Evolutionary conservation across 768 basidiomycete species (phyloP).

Genomic region (Coprinellus aureogranulatus): DNA sequence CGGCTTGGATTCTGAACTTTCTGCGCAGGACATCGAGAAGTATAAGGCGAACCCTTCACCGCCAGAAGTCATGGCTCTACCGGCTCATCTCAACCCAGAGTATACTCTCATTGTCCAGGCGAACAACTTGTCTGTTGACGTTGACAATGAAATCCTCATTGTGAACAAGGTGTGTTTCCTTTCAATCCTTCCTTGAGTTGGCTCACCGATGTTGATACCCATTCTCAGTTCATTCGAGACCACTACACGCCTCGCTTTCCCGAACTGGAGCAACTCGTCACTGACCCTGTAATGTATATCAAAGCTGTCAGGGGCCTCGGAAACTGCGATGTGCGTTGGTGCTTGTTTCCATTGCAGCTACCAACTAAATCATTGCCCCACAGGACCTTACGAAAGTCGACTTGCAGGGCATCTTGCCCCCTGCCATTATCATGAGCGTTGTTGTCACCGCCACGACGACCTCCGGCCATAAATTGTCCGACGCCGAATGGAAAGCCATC

Average conservation of each 20-base stretch:
- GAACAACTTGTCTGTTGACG: slow-evolving; percentile 96
- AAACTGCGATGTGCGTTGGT: slow-evolving; percentile 66
- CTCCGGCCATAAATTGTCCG: slow-evolving; percentile 67
- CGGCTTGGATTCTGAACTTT: not conserved
- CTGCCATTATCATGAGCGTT: slow-evolving; percentile 93
- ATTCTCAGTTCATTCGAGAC: slow-evolving; percentile 86
- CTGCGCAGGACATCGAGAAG: slow-evolving; percentile 78
- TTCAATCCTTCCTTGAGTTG: not conserved
- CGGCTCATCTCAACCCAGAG: slow-evolving; percentile 88
- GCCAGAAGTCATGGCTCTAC: slow-evolving; percentile 71
- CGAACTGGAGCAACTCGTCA: slow-evolving; percentile 92
- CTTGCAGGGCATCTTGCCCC: slow-evolving; percentile 73
- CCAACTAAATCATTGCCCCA: not conserved
- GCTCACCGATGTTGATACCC: slow-evolving; percentile 9
- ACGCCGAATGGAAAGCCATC: slow-evolving; percentile 76
- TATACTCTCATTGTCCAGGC: slow-evolving; percentile 96
- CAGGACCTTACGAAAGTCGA: slow-evolving; percentile 88
- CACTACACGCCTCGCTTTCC: slow-evolving; percentile 95
- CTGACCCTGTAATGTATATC: slow-evolving; percentile 90
- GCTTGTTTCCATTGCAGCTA: slow-evolving; percentile 4
- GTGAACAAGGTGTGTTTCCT: slow-evolving; percentile 78
- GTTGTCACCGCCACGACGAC: slow-evolving; percentile 94
- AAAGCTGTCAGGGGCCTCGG: slow-evolving; percentile 85
- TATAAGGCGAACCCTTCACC: slow-evolving; percentile 80
- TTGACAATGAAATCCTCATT: slow-evolving; percentile 95